Conservation (phyloP, 208 protist genomes). For the Acanthamoeba sp. region DNA sequence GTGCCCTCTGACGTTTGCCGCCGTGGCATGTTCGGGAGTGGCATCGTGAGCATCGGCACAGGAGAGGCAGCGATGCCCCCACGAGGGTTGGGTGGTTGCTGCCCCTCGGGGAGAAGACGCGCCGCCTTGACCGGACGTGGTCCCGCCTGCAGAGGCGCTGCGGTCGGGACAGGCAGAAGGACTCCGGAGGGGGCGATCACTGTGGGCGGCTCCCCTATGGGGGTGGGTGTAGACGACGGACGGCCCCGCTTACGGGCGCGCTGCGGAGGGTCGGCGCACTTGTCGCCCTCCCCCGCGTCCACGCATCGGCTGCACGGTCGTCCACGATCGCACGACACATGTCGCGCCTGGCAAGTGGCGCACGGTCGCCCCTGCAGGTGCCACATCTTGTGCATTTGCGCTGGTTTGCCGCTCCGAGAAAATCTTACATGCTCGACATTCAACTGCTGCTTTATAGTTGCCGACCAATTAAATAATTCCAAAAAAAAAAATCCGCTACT, state of each 20-base stretch:
- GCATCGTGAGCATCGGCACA: too few species aligned
- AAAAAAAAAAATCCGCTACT: not conserved
- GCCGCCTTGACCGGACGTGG: not conserved
- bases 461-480: too few species aligned
- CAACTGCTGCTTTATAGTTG: too few species aligned
- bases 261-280: not conserved
- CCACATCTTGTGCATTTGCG: not conserved
- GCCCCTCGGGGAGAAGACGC: not conserved
- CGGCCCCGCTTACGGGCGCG: not conserved
- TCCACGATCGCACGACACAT: constrained; percentile 12
- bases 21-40: too few species aligned
- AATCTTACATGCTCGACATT: too few species aligned
- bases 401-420: too few species aligned
- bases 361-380: not conserved
- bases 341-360: not conserved
- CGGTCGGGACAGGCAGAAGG: not conserved
- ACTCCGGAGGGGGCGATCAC: not conserved
- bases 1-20: too few species aligned
- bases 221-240: not conserved
- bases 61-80: too few species aligned
- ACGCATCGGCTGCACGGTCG: not conserved
- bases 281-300: not conserved
- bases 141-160: not conserved
- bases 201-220: not conserved
- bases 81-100: too few species aligned